A percentile compares a stretch with the other conserved stretches of the same genome.
phyloP scores from a whole-genome alignment of 1,284 basidiomycete species.

The Ganoderma lingzhi region DNA sequence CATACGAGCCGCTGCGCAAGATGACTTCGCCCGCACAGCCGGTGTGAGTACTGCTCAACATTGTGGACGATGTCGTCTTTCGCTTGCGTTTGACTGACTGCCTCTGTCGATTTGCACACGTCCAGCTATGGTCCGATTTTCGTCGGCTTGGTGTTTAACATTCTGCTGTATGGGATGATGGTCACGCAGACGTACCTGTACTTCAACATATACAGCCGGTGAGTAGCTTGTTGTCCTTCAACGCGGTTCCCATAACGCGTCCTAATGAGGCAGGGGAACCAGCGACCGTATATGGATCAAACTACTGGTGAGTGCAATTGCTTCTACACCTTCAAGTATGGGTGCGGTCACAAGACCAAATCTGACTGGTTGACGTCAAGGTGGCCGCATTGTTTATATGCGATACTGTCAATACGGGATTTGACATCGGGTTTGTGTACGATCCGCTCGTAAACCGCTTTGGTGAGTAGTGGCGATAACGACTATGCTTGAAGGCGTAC shows the following conservation, averaged over 20 bases:
- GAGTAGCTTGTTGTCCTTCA: conserved; percentile 9
- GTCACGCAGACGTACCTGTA: conserved; percentile 51
- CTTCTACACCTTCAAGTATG: no score
- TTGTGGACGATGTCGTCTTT: not conserved
- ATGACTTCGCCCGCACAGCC: conserved; percentile 2
- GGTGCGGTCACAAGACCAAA: not conserved
- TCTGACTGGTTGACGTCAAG: conserved; percentile 31
- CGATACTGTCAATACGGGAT: conserved; percentile 47
- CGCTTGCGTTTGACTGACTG: not conserved
- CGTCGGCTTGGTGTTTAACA: conserved; percentile 47
- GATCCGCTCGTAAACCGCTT: conserved; percentile 45
- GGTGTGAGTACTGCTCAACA: not conserved
- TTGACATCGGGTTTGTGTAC: conserved; percentile 49
- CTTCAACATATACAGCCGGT: conserved; percentile 48
- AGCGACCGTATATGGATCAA: conserved; percentile 45
- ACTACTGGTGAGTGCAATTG: conserved; percentile 35
- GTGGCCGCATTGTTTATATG: conserved; percentile 43
- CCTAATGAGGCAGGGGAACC: not conserved
- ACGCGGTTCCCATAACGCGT: not conserved
- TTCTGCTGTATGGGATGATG: conserved; percentile 48
- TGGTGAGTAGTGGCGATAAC: conserved; percentile 30
- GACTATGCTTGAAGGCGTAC: not conserved
- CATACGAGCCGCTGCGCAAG: not conserved
- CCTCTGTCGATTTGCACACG: not conserved
- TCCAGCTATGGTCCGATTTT: conserved; percentile 49